Evolutionary conservation across 306 rosid genomes (phyloP), one percentile per base, ranked within the genome.

Genomic region (Citrullus amarus): DNA sequence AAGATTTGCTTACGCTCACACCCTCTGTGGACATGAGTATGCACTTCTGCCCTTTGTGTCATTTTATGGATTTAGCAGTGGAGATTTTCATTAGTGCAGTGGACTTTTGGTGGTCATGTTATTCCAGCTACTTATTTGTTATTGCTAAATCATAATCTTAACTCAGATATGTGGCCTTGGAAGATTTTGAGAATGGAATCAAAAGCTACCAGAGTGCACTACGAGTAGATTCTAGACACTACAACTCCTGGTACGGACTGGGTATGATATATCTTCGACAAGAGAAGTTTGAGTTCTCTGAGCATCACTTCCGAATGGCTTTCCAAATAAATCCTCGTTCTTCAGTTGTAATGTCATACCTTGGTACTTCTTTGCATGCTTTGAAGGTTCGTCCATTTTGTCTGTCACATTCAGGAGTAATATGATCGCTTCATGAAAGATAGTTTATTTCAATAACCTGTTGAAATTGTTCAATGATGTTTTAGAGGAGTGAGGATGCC

Each of bases 11-110:
- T 96, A 96, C 83, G 98, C 99, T 15, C 99, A 96, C 88, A 96
- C 99, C 76, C 98, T 96, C 60, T 96, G 98, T 68, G 99, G 99
- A 75, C 99, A 96, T 11, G 99, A 96, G 99, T 96, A 93, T 39
- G 96, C 16, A 83, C 79, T 79, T 25, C 30, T 78, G 36, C 60
- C 76, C 34, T 68, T 55, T 58, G 18, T 53, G 25, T 44, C 55
- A 79, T 69, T 79, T 54, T 20, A 68, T 62, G 41, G 22, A 60
- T 55, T 79, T 55, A 39, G n/a, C 25, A 51, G 14, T 77, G 36
- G 4, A 59, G 7, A 22, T 59, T 78, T 60, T 43, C 44, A 1
- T 25, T 68, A 13, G 7, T 51, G 67, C 76, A 38, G 57, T 53
- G 57, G 3, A 16, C 2, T 53, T 79, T 54, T 44, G 59, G 50